phyloP scores from a whole-genome alignment of 805 yeast genomes.

The Wickerhamomyces ciferrii region DNA sequence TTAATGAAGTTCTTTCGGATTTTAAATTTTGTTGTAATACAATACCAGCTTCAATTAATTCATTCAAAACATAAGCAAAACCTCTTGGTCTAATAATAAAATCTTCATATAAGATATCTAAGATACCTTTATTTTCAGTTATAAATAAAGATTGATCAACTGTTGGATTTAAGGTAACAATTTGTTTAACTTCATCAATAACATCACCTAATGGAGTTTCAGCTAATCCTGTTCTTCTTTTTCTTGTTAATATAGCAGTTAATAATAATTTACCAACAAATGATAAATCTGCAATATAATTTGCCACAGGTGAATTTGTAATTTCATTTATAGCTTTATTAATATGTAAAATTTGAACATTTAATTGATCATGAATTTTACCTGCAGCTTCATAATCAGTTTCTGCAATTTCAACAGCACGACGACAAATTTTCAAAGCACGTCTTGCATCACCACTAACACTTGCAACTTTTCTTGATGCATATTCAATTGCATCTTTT shows the following conservation, averaged over 20 bases:
- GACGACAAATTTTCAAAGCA: slow-evolving; percentile 78
- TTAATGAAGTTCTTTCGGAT: slow-evolving; percentile 61
- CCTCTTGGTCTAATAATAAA: slow-evolving; percentile 48
- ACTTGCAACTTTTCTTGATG: slow-evolving; percentile 89
- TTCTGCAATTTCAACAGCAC: slow-evolving; percentile 86
- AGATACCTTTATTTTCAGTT: slow-evolving; percentile 25
- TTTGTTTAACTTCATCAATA: slow-evolving; percentile 65
- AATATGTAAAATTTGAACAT: slow-evolving; percentile 69
- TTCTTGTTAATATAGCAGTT: slow-evolving; percentile 59
- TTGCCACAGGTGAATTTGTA: slow-evolving; percentile 64
- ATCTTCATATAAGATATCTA: slow-evolving; percentile 29
- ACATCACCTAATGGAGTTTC: slow-evolving; percentile 75
- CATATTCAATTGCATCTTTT: slow-evolving; percentile 82
- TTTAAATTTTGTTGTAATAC: slow-evolving; percentile 56
- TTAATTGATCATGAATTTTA: slow-evolving; percentile 23
- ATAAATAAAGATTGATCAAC: slow-evolving; percentile 21
- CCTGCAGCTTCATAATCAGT: slow-evolving; percentile 31
- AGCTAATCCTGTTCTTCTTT: slow-evolving; percentile 61
- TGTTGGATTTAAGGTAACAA: slow-evolving; percentile 35
- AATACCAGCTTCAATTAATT: slow-evolving; percentile 76
- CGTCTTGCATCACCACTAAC: slow-evolving; percentile 97
- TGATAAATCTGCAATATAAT: slow-evolving; percentile 53
- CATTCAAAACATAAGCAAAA: slow-evolving; percentile 55
- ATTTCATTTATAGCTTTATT: slow-evolving; percentile 78
- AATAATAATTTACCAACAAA: slow-evolving; percentile 68